Base-by-base conservation (phyloP, 2,329 filamentous ascomycete genomes). In the Aureobasidium sp. region DNA sequence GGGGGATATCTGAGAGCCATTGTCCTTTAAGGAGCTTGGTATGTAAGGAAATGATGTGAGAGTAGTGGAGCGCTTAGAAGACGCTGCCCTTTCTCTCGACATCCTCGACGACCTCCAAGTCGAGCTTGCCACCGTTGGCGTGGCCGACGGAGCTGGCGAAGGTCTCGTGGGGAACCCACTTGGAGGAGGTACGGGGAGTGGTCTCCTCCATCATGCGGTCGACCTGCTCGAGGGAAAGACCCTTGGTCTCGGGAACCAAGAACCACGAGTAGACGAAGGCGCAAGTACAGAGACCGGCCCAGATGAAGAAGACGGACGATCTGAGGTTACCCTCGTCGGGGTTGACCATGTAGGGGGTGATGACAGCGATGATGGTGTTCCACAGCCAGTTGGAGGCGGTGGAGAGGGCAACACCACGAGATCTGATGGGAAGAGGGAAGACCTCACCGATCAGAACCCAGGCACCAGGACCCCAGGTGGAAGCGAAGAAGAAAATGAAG, bases 401-500 rank as follows among this genome's bases (percentile, higher is more conserved):
- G 44, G 90, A 92, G 48, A 96, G 82, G 68, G 83, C 90, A 63
- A 96, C 90, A 78, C 91, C 91, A 67, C 90, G 89, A 44, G 91
- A 89, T 70, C 91, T 89, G 76, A 96, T 93, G 64, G 89, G 90
- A 59, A 96, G 84, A 62, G 91, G 90, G 84, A 89, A 96, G 76
- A 94, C 88, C 79, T 96, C 91, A 72, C 91, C 91, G 70, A 94
- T 92, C 68, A 95, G 83, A 61, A 81, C 79, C 83, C 82, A 85
- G 30, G 81, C 82, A 61, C 80, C 87, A 7, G 90, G 90, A 59
- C 91, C 91, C 91, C 90, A 96, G 66, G 91, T 96, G 62, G 83
- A 86, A 63, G 91, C 91, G 74, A 96, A 96, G 82, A 88, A 93
- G 82, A 90, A 91, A 81, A 96, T 92, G 82, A 91, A 94, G 79